Evolutionary conservation across 2,329 filamentous ascomycete species (phyloP), one percentile per base, ranked within the genome.

Genomic region (Amauroascus verrucosus): DNA sequence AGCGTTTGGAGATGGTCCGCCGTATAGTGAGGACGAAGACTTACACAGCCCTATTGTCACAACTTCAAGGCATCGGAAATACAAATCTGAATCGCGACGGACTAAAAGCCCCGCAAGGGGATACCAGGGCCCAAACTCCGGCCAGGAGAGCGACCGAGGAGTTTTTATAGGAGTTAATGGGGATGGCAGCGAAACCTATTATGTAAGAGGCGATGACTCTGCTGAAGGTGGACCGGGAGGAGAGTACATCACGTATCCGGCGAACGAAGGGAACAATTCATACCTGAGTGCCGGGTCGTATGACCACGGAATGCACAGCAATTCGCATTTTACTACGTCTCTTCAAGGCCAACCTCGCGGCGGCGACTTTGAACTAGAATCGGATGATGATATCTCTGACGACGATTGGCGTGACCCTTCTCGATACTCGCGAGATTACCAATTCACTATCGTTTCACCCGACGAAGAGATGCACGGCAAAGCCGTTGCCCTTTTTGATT

Each of bases 381-480:
- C 70, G 4, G 72, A 75, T 49, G 71, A 71, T 37, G 69, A 71
- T 16, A 78, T 76, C 55, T 82, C 82, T 1, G 81, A 82, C 56
- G 75, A 73, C 13, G 81, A 80, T 57, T 67, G 70, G 51, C 65
- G 69, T 37, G 84, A 89, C 64, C 79, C 88, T 65, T 87, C 84
- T 53, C 81, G 89, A 62, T 95, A 90, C 69, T 94, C 88, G 44
- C 82, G 86, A 60, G 88, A 95, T 69, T 96, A 95, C 67, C 87
- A 94, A 62, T 95, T 96, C 67, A 94, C 88, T 16, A 95, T 95
- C 61, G 91, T 88, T 14, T 94, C 88, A 13, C 89, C 90, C 4
- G 93, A 97, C 67, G 91, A 97, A 71, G 89, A 97, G 68, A 96
- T 96, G 81, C 90, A 96, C 65, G 93, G 93, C 47, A 95, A 95